Percentiles rank a stretch among this genome's conserved stretches.
Conservation (phyloP, 768 basidiomycete species). For the Termitomyces sp. region DNA sequence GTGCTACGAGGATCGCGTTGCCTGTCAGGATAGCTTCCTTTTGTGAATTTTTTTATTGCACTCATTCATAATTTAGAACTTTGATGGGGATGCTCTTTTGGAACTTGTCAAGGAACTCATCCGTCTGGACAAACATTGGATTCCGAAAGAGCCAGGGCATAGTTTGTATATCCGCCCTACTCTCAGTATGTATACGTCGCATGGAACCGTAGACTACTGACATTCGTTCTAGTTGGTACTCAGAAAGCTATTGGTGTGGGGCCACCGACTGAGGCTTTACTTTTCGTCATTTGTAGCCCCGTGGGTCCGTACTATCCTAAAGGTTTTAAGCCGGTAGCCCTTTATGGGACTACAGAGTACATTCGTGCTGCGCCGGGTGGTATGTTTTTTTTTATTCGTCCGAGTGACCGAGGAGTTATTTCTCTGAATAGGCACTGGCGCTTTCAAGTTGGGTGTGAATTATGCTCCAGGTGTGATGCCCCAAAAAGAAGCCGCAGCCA, state of each 20-base stretch:
- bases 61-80: constrained; percentile 42
- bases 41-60: background rate
- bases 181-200: constrained; percentile 32
- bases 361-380: constrained; percentile 87
- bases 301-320: constrained; percentile 84
- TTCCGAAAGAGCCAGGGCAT: constrained; percentile 82
- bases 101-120: constrained; percentile 85
- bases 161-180: constrained; percentile 90
- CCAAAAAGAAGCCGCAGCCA: constrained; percentile 67
- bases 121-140: constrained; percentile 82
- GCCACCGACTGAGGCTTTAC: constrained; percentile 72
- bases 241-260: constrained; percentile 64
- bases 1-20: constrained; percentile 71
- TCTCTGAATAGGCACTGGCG: constrained; percentile 59
- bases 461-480: constrained; percentile 87
- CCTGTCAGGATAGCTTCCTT: constrained; percentile 42
- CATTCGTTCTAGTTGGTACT: constrained; percentile 60
- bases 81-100: constrained; percentile 69
- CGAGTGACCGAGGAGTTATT: background rate
- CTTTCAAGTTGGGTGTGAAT: constrained; percentile 83
- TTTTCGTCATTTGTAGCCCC: constrained; percentile 81
- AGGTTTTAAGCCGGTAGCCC: constrained; percentile 89
- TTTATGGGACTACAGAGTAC: constrained; percentile 79
- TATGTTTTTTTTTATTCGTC: constrained; percentile 20
- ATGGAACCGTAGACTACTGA: constrained; percentile 2